Percentiles rank a stretch among this genome's conserved stretches.
Evolutionary conservation across 345 rosid genomes (phyloP).

Genomic region (Abelmoschus esculentus): DNA sequence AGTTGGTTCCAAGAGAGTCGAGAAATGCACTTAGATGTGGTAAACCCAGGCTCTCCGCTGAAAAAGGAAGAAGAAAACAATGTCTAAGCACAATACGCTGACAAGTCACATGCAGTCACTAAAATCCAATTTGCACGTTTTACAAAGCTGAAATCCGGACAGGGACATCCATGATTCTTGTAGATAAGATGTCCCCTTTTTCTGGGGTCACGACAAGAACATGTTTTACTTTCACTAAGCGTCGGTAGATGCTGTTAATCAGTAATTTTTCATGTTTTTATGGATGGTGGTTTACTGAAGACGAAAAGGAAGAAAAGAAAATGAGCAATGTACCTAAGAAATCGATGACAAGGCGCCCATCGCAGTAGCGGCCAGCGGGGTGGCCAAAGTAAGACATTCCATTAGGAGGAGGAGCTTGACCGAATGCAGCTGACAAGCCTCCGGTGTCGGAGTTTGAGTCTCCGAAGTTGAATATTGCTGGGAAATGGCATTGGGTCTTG

Average conservation of each 20-base stretch:
- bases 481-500: slow-evolving; percentile 30
- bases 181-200: background rate
- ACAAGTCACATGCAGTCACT: background rate
- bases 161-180: background rate
- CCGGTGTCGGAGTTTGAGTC: slow-evolving; percentile 97
- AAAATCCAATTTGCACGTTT: background rate
- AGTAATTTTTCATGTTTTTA: background rate
- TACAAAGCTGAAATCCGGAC: background rate
- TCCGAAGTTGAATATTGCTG: slow-evolving; percentile 84
- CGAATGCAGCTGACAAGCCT: slow-evolving; percentile 74
- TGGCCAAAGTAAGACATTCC: slow-evolving; percentile 61
- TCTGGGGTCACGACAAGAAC: background rate
- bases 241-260: background rate
- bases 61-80: background rate
- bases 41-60: slow-evolving; percentile 54
- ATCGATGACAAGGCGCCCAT: slow-evolving; percentile 78
- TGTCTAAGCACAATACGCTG: no score
- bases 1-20: slow-evolving; percentile 72
- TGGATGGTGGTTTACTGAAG: background rate
- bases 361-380: slow-evolving; percentile 82
- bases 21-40: slow-evolving; percentile 73
- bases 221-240: background rate
- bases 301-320: background rate
- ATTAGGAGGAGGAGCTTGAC: slow-evolving; percentile 64
- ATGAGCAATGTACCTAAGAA: slow-evolving; percentile 46